phyloP scores from a whole-genome alignment of 2,329 filamentous ascomycete species.

The Botryotinia convoluta region DNA sequence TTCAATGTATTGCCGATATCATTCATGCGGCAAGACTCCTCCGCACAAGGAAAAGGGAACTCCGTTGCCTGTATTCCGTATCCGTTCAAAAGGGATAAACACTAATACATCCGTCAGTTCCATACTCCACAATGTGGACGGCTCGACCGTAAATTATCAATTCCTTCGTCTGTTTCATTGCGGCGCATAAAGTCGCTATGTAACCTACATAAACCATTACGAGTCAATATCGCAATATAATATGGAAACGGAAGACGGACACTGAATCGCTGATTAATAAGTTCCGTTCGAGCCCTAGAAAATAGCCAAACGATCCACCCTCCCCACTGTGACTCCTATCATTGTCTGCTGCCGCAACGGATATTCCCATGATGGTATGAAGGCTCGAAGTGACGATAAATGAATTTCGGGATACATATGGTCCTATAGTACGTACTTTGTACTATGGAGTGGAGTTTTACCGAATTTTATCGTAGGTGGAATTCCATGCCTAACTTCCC shows the following conservation, averaged over 20 bases:
- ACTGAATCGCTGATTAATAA: not conserved
- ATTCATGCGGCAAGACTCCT: conserved; percentile 2
- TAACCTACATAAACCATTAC: not conserved
- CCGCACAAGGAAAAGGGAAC: not conserved
- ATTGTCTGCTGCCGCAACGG: not conserved
- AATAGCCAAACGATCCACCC: not conserved
- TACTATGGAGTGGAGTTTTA: not conserved
- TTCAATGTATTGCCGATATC: not conserved
- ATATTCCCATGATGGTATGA: not conserved
- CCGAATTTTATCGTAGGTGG: not conserved
- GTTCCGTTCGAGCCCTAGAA: not conserved
- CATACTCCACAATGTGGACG: not conserved
- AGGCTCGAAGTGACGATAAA: not conserved
- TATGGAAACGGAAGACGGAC: not conserved
- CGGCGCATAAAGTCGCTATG: not conserved
- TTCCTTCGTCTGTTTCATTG: conserved; percentile 4
- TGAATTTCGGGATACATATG: not conserved
- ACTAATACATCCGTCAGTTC: not conserved
- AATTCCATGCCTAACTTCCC: not conserved
- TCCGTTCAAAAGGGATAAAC: not conserved
- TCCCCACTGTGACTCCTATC: conserved; percentile 11
- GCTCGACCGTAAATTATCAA: not conserved
- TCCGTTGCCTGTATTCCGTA: not conserved
- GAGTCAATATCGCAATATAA: conserved; percentile 2
- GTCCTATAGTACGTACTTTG: not conserved